phyloP scores from a whole-genome alignment of 1,284 basidiomycete species.

The Sphaerobolus stellatus region DNA sequence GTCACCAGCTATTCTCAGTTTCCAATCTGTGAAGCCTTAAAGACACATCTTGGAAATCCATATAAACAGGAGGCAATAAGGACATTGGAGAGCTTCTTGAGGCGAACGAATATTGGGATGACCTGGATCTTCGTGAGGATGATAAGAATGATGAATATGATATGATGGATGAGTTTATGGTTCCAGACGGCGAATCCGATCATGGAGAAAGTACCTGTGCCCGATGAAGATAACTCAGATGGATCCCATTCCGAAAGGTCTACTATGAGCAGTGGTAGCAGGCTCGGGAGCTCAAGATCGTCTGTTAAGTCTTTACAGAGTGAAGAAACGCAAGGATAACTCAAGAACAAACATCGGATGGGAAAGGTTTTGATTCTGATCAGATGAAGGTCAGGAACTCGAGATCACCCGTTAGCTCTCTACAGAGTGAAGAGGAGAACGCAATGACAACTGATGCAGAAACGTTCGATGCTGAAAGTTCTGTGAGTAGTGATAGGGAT shows the following conservation, averaged over 20 bases:
- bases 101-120: conserved; percentile 4
- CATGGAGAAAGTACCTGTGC: not conserved
- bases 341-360: too few relatives aligned
- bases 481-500: too few relatives aligned
- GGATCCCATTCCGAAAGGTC: not conserved
- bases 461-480: too few relatives aligned
- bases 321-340: too few relatives aligned
- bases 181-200: not conserved
- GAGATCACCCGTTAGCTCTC: too few relatives aligned
- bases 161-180: not conserved
- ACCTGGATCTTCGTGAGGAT: not conserved
- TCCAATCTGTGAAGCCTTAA: not conserved
- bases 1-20: not conserved
- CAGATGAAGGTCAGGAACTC: too few relatives aligned
- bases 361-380: too few relatives aligned
- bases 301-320: too few relatives aligned
- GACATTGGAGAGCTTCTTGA: conserved; percentile 1
- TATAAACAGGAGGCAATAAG: not conserved
- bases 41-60: not conserved
- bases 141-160: not conserved
- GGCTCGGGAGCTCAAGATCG: too few relatives aligned
- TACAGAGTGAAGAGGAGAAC: too few relatives aligned
- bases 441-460: too few relatives aligned
- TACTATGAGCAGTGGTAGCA: not conserved
- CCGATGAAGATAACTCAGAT: not conserved